phyloP scores from a whole-genome alignment of 495 filamentous ascomycete species.

The Penicillium coprophilum region DNA sequence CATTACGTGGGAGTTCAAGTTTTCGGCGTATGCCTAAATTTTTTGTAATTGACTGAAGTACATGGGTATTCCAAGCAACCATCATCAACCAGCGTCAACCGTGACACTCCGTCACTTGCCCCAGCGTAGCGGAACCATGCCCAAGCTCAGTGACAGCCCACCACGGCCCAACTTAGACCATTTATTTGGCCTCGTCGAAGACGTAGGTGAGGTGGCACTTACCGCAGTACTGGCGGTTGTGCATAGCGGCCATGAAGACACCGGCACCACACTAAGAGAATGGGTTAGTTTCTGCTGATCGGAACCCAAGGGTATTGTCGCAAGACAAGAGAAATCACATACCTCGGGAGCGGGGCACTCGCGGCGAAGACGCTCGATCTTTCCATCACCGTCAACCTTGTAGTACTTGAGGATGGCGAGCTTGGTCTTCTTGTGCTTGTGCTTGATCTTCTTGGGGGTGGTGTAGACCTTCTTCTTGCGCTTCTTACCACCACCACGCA shows the following conservation, averaged over 20 bases:
- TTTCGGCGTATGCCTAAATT: constrained; percentile 19
- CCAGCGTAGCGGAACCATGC: constrained; percentile 23
- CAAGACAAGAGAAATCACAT: constrained; percentile 38
- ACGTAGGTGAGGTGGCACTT: constrained; percentile 99
- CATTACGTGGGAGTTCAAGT: constrained; percentile 10
- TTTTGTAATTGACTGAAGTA: constrained; percentile 25
- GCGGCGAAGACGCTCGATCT: constrained; percentile 98
- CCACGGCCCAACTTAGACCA: constrained; percentile 27
- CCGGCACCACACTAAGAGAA: constrained; percentile 84
- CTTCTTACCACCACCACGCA: constrained; percentile 97
- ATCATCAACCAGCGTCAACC: constrained; percentile 26
- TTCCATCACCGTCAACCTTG: constrained; percentile 99
- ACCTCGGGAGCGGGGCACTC: constrained; percentile 94
- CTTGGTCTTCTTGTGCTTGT: constrained; percentile 99
- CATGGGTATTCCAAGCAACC: constrained; percentile 13
- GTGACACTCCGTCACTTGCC: constrained; percentile 24
- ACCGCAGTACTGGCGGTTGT: constrained; percentile 99
- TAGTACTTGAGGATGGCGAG: constrained; percentile 99
- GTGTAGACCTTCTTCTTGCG: constrained; percentile 99
- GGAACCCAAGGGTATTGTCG: neutral
- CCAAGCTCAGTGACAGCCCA: constrained; percentile 22
- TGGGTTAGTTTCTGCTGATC: constrained; percentile 32
- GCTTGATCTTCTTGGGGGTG: constrained; percentile 99
- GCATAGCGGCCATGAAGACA: constrained; percentile 99
- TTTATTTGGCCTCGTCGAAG: constrained; percentile 82